Evolutionary conservation across 2,329 filamentous ascomycete genomes (phyloP).

Genomic region (Macrophomina pseudophaseolina): DNA sequence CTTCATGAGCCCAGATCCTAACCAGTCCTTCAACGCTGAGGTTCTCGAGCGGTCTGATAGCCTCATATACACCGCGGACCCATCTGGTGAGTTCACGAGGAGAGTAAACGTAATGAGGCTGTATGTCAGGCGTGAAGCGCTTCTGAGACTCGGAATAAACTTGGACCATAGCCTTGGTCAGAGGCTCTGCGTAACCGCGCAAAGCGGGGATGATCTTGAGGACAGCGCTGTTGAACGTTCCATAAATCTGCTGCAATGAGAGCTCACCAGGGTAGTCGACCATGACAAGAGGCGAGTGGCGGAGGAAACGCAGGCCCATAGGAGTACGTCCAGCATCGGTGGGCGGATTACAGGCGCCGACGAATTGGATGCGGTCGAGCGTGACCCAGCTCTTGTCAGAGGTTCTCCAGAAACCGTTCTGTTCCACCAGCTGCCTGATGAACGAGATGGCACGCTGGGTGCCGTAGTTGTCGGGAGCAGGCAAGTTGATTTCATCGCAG

Average conservation of each 20-base stretch:
- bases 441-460: slow-evolving; percentile 98
- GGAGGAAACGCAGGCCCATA: slow-evolving; percentile 89
- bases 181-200: slow-evolving; percentile 90
- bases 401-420: slow-evolving; percentile 98
- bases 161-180: slow-evolving; percentile 97
- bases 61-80: slow-evolving; percentile 97
- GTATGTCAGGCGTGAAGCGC: slow-evolving; percentile 93
- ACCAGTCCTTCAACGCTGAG: slow-evolving; percentile 89
- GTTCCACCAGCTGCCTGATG: slow-evolving; percentile 94
- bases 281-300: slow-evolving; percentile 98
- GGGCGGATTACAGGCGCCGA: slow-evolving; percentile 97
- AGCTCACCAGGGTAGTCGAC: slow-evolving; percentile 97
- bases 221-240: slow-evolving; percentile 94
- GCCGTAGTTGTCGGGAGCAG: slow-evolving; percentile 95
- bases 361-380: slow-evolving; percentile 96
- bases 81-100: slow-evolving; percentile 97
- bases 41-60: slow-evolving; percentile 87
- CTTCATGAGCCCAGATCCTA: slow-evolving; percentile 98
- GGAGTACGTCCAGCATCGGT: slow-evolving; percentile 96
- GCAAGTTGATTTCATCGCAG: slow-evolving; percentile 99
- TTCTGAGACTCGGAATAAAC: slow-evolving; percentile 95
- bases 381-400: slow-evolving; percentile 98
- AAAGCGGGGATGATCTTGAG: slow-evolving; percentile 95
- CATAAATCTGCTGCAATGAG: slow-evolving; percentile 95
- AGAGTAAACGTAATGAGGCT: slow-evolving; percentile 99